Base-by-base conservation (phyloP, 2,329 filamentous ascomycete genomes). In the Botrytis galanthina region DNA sequence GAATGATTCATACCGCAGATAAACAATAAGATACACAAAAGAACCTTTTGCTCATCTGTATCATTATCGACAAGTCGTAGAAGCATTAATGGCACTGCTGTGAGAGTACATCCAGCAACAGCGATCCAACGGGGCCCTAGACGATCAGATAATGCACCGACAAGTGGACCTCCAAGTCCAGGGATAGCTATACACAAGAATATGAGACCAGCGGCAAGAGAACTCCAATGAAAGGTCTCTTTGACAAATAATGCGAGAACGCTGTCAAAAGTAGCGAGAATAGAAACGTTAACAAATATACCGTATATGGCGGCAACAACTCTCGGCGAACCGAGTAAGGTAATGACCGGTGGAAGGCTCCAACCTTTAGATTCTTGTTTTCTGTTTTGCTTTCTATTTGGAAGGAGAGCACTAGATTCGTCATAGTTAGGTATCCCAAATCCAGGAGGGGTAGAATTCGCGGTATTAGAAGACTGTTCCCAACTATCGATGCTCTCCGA, bases 71-170 rank as follows among this genome's bases (percentile, higher is more conserved):
- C 87, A 72, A 92, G 86, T 5, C 91, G 87, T 22, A 94, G 82
- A 57, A 90, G 86, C 5, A 91, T 85, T 12, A 92, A 82, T 48
- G 89, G 83, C 0, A 91, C 90, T 10, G 87, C 81, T 0, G 85
- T 83, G 20, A 86, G 76, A 1, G 88, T 78, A 76, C 93, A 92
- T 0, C 89, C 91, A 1, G 83, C 79, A 0, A 88, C 83, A 0
- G 89, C 85, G 26, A 88, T 86, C 82, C 89, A 91, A 35, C 88
- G 86, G 0, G 90, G 86, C n/a, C 90, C 91, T 75, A 88, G 87
- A 46, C 80, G 80, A 75, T 86, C 84, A 1, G 81, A 78, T 20
- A 85, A 75, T 81, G 81, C 82, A 20, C 87, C 89, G 3, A 88
- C 85, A 0, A 89, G 68, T 0, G 90, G 90, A 0, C 87, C 87